Percentiles rank a stretch among this genome's conserved stretches.
phyloP scores from a whole-genome alignment of 2,329 filamentous ascomycete genomes.

The Pseudogymnoascus sp. region DNA sequence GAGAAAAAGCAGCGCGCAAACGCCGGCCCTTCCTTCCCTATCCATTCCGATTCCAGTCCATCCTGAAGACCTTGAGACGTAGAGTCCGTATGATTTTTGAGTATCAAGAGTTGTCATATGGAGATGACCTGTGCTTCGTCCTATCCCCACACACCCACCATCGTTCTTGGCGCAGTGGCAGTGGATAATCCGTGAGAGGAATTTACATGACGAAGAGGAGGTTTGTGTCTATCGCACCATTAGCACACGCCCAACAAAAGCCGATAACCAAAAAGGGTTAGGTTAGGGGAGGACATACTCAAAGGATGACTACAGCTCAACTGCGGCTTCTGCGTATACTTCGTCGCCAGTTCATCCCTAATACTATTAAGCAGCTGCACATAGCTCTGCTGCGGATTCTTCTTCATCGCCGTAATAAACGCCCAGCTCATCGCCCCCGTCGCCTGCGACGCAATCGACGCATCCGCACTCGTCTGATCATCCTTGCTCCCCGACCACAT shows the following conservation, averaged over 20 bases:
- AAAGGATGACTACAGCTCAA: slow-evolving; percentile 92
- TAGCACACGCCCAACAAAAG: slow-evolving; percentile 14
- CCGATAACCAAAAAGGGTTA: too few species aligned
- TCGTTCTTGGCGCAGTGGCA: neutral
- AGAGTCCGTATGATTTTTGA: too few species aligned
- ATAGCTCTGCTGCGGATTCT: slow-evolving; percentile 93
- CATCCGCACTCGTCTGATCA: slow-evolving; percentile 88
- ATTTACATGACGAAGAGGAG: slow-evolving; percentile 52
- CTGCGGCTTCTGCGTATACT: slow-evolving; percentile 93
- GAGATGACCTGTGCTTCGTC: neutral
- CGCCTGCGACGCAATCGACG: slow-evolving; percentile 76
- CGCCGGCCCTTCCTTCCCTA: neutral
- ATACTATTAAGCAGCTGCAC: slow-evolving; percentile 93
- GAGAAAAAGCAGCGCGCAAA: neutral
- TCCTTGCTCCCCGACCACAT: slow-evolving; percentile 99
- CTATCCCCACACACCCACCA: neutral
- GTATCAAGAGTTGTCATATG: neutral
- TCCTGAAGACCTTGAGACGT: neutral
- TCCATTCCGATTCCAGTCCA: neutral
- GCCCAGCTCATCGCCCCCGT: slow-evolving; percentile 98
- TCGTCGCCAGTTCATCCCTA: slow-evolving; percentile 74
- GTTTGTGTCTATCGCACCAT: slow-evolving; percentile 44
- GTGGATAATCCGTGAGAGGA: neutral
- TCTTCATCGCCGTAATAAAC: slow-evolving; percentile 83
- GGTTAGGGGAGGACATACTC: too few species aligned